phyloP scores from a whole-genome alignment of 139 green algal genomes.

The Closterium sp. region DNA sequence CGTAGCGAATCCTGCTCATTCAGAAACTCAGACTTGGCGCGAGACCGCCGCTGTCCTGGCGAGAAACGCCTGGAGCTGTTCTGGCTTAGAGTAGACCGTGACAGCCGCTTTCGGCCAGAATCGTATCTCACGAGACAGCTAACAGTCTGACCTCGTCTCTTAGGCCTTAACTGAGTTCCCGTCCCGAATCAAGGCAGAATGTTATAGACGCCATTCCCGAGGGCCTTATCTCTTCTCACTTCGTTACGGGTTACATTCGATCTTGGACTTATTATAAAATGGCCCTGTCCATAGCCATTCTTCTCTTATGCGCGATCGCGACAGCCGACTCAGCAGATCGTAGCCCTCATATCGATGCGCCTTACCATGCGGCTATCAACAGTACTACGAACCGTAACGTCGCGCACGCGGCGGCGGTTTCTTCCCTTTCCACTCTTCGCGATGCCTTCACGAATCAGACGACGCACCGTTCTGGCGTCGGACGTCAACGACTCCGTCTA shows the following conservation, averaged over 20 bases:
- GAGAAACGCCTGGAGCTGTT: too few species aligned
- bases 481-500: background rate
- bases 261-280: background rate
- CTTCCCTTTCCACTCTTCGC: background rate
- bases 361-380: background rate
- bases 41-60: too few species aligned
- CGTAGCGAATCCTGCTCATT: too few species aligned
- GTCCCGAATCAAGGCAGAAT: too few species aligned
- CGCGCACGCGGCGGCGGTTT: background rate
- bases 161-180: too few species aligned
- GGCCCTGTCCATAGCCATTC: background rate
- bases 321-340: background rate
- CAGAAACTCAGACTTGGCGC: too few species aligned
- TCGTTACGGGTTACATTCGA: background rate
- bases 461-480: background rate
- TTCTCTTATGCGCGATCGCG: background rate
- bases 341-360: background rate
- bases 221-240: background rate
- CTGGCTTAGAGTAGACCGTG: too few species aligned
- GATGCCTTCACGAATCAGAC: background rate
- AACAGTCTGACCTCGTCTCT: too few species aligned
- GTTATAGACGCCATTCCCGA: background rate
- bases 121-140: too few species aligned
- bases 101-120: too few species aligned
- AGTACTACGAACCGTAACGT: background rate